These are phyloP conservation scores for Yarrowia keelungensis DNA, from an alignment of 805 yeast genomes.

Conservation along the genomic window DNA sequence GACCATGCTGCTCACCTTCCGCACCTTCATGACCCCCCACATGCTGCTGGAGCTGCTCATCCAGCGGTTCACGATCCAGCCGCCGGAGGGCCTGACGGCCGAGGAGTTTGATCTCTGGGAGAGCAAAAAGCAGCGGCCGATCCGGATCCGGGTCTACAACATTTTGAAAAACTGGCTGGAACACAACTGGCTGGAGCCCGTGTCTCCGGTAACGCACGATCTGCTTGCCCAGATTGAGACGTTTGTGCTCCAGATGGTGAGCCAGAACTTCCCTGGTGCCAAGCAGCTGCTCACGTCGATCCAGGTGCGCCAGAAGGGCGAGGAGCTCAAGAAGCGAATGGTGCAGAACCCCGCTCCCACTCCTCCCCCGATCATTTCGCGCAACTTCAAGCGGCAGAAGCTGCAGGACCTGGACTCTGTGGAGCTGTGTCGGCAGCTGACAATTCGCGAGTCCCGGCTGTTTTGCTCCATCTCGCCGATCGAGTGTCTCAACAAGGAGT, in stretches of 20 bases:
- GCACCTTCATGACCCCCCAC: conserved; percentile 72
- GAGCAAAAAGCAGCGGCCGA: conserved; percentile 69
- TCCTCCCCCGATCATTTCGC: conserved; percentile 46
- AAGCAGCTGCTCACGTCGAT: conserved; percentile 53
- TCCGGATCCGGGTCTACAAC: conserved; percentile 68
- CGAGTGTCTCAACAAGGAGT: conserved; percentile 78
- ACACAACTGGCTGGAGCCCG: conserved; percentile 67
- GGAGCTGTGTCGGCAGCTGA: conserved; percentile 83
- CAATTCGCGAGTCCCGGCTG: conserved; percentile 74
- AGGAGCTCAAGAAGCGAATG: conserved; percentile 43
- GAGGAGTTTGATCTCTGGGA: conserved; percentile 84
- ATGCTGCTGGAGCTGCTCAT: conserved; percentile 67
- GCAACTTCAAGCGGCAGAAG: conserved; percentile 52
- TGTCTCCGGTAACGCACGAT: conserved; percentile 38
- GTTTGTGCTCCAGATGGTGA: conserved; percentile 53
- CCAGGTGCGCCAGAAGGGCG: conserved; percentile 49
- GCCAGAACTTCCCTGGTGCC: conserved; percentile 56
- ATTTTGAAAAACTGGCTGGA: conserved; percentile 71
- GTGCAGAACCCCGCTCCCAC: conserved; percentile 39
- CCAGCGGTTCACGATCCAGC: conserved; percentile 69
- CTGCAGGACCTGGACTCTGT: conserved; percentile 72
- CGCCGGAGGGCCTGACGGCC: conserved; percentile 86
- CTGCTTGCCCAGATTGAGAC: conserved; percentile 51
- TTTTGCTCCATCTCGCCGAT: conserved; percentile 72
- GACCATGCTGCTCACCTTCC: conserved; percentile 75